Evolutionary conservation across 768 basidiomycete species (phyloP), one percentile per base, ranked within the genome.

Genomic region (Boletus sensibilis): DNA sequence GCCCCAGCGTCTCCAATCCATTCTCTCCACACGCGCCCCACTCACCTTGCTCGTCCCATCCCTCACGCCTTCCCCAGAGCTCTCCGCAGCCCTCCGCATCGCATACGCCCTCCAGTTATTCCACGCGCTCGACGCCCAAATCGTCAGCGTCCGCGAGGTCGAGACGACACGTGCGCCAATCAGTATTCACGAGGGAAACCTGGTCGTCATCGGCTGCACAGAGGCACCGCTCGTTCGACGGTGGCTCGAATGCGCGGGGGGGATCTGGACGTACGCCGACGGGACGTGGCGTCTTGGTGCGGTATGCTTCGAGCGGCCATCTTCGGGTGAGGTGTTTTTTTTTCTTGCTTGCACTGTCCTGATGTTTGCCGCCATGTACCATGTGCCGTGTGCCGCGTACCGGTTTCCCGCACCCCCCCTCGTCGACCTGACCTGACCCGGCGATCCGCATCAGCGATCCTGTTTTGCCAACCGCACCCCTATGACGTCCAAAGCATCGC

Each of bases 81-180:
- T 81, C 10, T 82, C 81, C 0, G 69, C 84, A 3, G 92, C 89
- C 3, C 67, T 79, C 12, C 78, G 92, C 13, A 72, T 94, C 23
- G 84, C 87, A 3, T 83, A 92, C 65, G 81, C 84, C 57, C 73
- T 94, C 18, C 72, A 82, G 33, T 64, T 82, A 0, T 92, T 87
- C 70, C 87, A 91, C 65, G 78, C 82, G 55, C 68, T 94, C 21
- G 91, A 93, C 58, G 68, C 82, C 0, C 79, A 83, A 46, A 83
- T 95, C 42, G 85, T 48, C 59, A 67, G 34, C 79, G 79, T 61
- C 46, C 12, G 48, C 40, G 69, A 72, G 38, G 21, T 60, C 59
- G 61, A 58, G 78, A 75, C 1, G 11, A 11, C 46, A 8, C 49
- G 7, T 8, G 13, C 20, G 8, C 12, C 21, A 2, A n/a, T 4